phyloP scores from a whole-genome alignment of 2,329 filamentous ascomycete genomes.

The Monosporascus sp. region DNA sequence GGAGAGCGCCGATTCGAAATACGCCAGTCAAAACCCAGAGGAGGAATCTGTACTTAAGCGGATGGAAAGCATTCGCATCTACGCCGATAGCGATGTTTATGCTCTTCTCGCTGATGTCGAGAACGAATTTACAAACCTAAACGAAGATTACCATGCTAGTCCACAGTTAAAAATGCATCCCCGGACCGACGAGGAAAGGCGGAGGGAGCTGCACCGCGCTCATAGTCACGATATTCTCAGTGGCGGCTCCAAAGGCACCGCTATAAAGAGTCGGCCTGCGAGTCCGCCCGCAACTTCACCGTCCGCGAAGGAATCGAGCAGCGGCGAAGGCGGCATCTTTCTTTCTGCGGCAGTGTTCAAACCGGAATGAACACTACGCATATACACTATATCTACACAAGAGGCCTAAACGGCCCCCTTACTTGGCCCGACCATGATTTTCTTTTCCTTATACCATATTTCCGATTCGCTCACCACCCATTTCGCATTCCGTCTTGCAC shows the following conservation, averaged over 20 bases:
- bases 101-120: conserved; percentile 63
- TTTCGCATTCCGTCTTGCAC: too few species aligned
- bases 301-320: conserved; percentile 26
- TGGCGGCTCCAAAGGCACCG: conserved; percentile 22
- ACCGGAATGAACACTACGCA: conserved; percentile 20
- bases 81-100: conserved; percentile 63
- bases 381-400: too few species aligned
- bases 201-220: conserved; percentile 40
- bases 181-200: conserved; percentile 28
- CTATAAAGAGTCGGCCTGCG: conserved; percentile 22
- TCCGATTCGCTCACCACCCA: too few species aligned
- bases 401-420: too few species aligned
- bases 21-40: conserved; percentile 17
- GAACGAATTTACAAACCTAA: conserved; percentile 48
- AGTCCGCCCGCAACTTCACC: conserved; percentile 30
- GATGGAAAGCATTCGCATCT: conserved; percentile 62
- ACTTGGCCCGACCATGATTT: too few species aligned
- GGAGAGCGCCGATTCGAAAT: conserved; percentile 25
- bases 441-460: too few species aligned
- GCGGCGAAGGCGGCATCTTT: conserved; percentile 32
- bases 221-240: conserved; percentile 48
- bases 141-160: conserved; percentile 25
- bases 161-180: conserved; percentile 12
- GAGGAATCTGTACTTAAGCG: conserved; percentile 23
- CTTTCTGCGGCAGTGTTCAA: conserved; percentile 48